Percentiles rank a stretch among this genome's conserved stretches.
Conservation (phyloP, 805 yeast species). For the Starmerella sp. region DNA sequence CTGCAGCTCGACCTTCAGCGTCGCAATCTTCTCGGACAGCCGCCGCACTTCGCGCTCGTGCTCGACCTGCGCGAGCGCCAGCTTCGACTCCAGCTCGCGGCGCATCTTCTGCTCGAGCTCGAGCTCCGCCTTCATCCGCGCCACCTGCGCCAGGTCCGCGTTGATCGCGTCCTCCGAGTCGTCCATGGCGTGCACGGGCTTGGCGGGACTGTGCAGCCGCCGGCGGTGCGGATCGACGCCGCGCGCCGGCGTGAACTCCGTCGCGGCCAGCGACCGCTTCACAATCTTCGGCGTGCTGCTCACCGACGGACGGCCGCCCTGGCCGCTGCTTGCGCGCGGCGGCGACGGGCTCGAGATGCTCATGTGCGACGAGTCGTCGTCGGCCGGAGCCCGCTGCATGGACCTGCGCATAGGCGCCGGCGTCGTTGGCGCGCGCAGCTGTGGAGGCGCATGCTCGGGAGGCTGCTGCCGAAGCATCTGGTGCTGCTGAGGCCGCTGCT, state of each 20-base stretch:
- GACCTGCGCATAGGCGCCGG: neutral
- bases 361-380: neutral
- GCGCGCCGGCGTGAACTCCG: slow-evolving; percentile 24
- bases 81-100: slow-evolving; percentile 9
- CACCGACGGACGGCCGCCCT: slow-evolving; percentile 11
- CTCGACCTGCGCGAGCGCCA: slow-evolving; percentile 12
- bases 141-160: slow-evolving; percentile 1
- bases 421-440: neutral
- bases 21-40: slow-evolving; percentile 8
- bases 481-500: neutral
- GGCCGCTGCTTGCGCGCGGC: neutral
- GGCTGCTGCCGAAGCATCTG: neutral
- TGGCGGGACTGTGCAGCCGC: slow-evolving; percentile 20
- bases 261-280: slow-evolving; percentile 16
- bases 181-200: neutral
- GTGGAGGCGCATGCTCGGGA: neutral
- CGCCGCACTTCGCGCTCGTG: slow-evolving; percentile 9
- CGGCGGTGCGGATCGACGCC: slow-evolving; percentile 16
- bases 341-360: slow-evolving; percentile 7
- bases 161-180: neutral
- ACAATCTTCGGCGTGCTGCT: slow-evolving; percentile 21
- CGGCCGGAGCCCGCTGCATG: neutral
- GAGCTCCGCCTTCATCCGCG: slow-evolving; percentile 9
- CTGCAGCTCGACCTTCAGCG: slow-evolving; percentile 7
- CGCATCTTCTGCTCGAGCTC: slow-evolving; percentile 7